Conservation (phyloP, 805 yeast genomes). For the Wickerhamomyces canadensis region DNA sequence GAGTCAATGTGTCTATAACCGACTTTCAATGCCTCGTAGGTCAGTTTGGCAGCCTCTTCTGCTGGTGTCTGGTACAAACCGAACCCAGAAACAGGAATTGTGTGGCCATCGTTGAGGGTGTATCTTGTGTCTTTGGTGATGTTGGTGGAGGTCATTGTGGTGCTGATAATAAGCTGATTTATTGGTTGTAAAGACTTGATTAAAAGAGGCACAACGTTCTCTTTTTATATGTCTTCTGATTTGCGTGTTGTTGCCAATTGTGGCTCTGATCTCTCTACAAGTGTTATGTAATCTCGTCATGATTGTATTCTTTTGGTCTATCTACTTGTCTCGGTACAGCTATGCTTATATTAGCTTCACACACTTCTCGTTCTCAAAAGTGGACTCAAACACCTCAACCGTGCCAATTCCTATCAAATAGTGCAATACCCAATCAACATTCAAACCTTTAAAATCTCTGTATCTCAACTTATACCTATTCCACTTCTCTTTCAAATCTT, state of each 20-base stretch:
- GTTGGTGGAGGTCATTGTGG: too few species aligned
- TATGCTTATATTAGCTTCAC: background rate
- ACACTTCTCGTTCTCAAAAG: constrained; percentile 35
- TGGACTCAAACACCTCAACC: constrained; percentile 45
- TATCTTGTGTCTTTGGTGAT: constrained; percentile 6
- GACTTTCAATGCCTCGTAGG: constrained; percentile 18
- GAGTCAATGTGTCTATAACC: constrained; percentile 24
- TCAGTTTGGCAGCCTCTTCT: constrained; percentile 13
- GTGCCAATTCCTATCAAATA: constrained; percentile 47
- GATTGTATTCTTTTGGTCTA: too few species aligned
- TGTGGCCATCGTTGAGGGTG: constrained; percentile 17
- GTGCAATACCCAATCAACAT: constrained; percentile 44
- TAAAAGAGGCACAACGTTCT: too few species aligned
- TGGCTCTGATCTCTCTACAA: too few species aligned
- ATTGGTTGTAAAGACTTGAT: too few species aligned
- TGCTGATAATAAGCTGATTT: too few species aligned
- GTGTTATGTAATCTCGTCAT: too few species aligned
- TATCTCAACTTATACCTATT: constrained; percentile 37
- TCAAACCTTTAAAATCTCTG: constrained; percentile 46
- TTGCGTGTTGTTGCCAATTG: too few species aligned
- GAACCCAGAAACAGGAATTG: constrained; percentile 21
- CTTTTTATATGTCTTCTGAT: too few species aligned
- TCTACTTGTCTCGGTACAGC: background rate
- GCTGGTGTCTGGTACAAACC: constrained; percentile 21
- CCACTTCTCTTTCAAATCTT: constrained; percentile 39